Evolutionary conservation across 2,329 filamentous ascomycete species (phyloP), one percentile per base, ranked within the genome.

Genomic region (Ophiostoma sp.): DNA sequence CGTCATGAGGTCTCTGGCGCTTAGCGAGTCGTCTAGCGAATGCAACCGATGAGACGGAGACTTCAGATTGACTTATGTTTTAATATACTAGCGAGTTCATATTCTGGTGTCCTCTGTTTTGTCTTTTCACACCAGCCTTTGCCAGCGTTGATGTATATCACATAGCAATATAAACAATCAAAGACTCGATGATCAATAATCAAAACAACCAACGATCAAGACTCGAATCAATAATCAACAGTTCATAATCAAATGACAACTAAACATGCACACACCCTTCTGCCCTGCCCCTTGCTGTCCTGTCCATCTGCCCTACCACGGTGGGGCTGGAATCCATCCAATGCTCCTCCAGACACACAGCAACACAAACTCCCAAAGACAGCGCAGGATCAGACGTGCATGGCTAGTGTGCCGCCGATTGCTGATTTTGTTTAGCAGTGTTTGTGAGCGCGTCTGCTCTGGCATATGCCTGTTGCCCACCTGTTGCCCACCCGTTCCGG

Each of bases 231-330:
- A 38, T 11, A 58, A 45, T 45, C 44, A 45, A 45, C 27, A 27
- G 27, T 27, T 27, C 16, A 16, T 49, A n/a, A 55, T 55, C 49
- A n/a, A n/a, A 55, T 3, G 49, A 62, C 55, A 55, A 62, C 27
- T 27, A 27, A 27, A 27, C 27, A 27, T 62, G 55, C 55, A 62
- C 49, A 62, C 55, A 27, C 55, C 55, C 27, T 62, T 55, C 27
- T 60, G 27, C 55, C 36, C 55, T 38, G 27, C 36, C 55, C 36
- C 55, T 60, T 40, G 27, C 36, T 60, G 27, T 60, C 36, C 55
- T 60, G 27, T 40, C 36, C 36, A 38, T 38, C 58, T 62, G 58
- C 58, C 58, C 58, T 62, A 62, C 58, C 36, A 62, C 58, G 16
- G 58, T 62, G 58, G 58, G 36, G 58, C 44, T 55, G 49, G n/a